phyloP scores from a whole-genome alignment of 352 stramenopile genomes.

The Globisporangium carolinianum region DNA sequence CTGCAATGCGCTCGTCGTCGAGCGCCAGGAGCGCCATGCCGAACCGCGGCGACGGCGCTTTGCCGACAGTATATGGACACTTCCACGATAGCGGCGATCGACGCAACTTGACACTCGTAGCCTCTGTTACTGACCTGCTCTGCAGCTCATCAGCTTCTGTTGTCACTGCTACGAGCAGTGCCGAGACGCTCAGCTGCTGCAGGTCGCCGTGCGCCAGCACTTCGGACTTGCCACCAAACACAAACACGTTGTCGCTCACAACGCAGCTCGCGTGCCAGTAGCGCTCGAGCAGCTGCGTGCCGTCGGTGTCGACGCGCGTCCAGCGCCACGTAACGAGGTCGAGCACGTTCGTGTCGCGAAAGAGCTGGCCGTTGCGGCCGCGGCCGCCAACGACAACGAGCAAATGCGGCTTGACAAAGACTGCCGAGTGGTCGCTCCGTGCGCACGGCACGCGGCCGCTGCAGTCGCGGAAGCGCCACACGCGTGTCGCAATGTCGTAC shows the following conservation, averaged over 20 bases:
- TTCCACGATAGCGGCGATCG: constrained; percentile 21
- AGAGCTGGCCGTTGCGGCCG: constrained; percentile 41
- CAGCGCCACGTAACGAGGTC: constrained; percentile 45
- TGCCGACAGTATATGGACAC: constrained; percentile 36
- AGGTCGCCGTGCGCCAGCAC: constrained; percentile 42
- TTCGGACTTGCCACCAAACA: constrained; percentile 65
- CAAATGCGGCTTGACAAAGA: constrained; percentile 40
- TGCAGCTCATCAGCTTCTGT: neutral
- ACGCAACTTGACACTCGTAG: neutral
- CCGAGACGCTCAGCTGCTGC: constrained; percentile 18
- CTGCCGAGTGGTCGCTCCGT: constrained; percentile 47
- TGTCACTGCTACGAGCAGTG: neutral
- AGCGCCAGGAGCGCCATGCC: constrained; percentile 36
- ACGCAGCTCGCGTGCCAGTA: constrained; percentile 41
- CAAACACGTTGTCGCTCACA: constrained; percentile 30
- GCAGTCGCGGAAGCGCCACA: constrained; percentile 39
- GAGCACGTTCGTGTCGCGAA: constrained; percentile 43
- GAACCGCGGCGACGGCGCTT: constrained; percentile 39
- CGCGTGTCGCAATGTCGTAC: constrained; percentile 27
- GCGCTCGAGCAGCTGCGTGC: constrained; percentile 21
- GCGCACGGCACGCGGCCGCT: constrained; percentile 23
- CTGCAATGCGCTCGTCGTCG: constrained; percentile 31
- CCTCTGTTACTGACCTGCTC: constrained; percentile 1
- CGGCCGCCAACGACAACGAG: constrained; percentile 50
- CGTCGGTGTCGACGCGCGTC: constrained; percentile 26